Evolutionary conservation across 192 early-diverging fungal species (phyloP), one percentile per base, ranked within the genome.

Genomic region (Coemansia sp.): DNA sequence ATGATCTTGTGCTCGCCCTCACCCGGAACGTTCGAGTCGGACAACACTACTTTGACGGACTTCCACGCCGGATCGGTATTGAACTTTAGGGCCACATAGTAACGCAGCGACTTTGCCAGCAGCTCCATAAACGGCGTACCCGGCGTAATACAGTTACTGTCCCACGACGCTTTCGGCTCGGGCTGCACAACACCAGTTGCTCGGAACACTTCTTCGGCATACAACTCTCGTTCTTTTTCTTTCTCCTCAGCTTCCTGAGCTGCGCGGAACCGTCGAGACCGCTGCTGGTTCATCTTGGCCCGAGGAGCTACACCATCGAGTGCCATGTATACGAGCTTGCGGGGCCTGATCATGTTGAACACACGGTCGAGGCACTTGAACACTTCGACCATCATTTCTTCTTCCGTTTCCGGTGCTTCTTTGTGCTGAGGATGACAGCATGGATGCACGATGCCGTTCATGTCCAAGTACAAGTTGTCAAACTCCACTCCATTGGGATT

Each of bases 1-100:
- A 98, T 99, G 70, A 99, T 94, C 83, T 98, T 99, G 79, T 99
- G 97, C 77, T 99, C 97, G 43, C 97, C 97, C 82, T 99, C 97
- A 55, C 97, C 97, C 4, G 97, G 95, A 0, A 98, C 95, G 25
- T 90, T 93, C 60, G 95, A 94, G 53, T 97, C 97, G 0, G 92
- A 94, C 8, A 99, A 71, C 58, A 99, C 86, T 11, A 98, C 91
- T 61, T 95, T 92, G 74, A 88, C 82, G 25, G 85, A 82, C 67
- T 82, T 83, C 97, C 97, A 99, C 19, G 87, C 85, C 12, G 92
- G 86, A 67, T 98, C 94, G 29, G 86, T 87, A 51, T 93, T 94
- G 43, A 95, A 84, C 62, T 93, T 94, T 23, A 89, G 83, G 50
- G 89, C 90, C 57, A 96, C 84, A 71, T 92, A 93, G 72, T 96